Percentiles rank a stretch among this genome's conserved stretches.
phyloP scores from a whole-genome alignment of 768 basidiomycete species.

The Trametes villosa region DNA sequence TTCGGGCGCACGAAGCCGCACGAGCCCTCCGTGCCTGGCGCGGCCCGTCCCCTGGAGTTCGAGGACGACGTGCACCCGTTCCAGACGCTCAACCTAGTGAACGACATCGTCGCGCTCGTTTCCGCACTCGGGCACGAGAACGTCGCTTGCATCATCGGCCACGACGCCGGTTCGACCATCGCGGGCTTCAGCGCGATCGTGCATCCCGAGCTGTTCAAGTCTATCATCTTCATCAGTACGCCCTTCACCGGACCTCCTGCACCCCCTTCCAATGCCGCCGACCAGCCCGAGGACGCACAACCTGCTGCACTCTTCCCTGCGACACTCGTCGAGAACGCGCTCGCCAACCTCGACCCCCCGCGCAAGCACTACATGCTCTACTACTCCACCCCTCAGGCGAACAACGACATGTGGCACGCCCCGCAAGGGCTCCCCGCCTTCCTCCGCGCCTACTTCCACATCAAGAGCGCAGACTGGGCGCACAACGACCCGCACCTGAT shows the following conservation, averaged over 20 bases:
- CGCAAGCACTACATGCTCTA: conserved; percentile 63
- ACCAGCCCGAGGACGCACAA: background rate
- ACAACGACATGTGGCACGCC: conserved; percentile 45
- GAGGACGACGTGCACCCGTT: conserved; percentile 56
- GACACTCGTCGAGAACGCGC: conserved; percentile 20
- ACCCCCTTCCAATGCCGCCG: conserved; percentile 28
- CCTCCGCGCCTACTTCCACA: conserved; percentile 58
- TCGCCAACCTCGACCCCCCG: conserved; percentile 51
- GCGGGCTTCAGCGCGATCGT: conserved; percentile 58
- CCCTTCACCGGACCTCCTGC: conserved; percentile 54
- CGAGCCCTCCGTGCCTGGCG: conserved; percentile 9
- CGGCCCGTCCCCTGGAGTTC: conserved; percentile 37
- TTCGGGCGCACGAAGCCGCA: conserved; percentile 44
- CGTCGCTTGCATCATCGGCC: conserved; percentile 57
- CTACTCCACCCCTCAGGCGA: conserved; percentile 51
- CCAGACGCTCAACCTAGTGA: conserved; percentile 53
- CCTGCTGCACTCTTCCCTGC: conserved; percentile 11
- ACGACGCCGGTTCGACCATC: conserved; percentile 61
- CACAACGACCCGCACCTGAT: conserved; percentile 44
- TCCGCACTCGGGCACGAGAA: conserved; percentile 52
- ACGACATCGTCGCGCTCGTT: conserved; percentile 56
- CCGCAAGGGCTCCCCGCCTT: conserved; percentile 52
- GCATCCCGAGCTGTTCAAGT: conserved; percentile 58
- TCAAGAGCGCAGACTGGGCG: conserved; percentile 61
- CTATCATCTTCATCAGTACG: conserved; percentile 62